Percentiles rank a stretch among this genome's conserved stretches.
phyloP scores from a whole-genome alignment of 345 rosid genomes.

The Linum lewisii region DNA sequence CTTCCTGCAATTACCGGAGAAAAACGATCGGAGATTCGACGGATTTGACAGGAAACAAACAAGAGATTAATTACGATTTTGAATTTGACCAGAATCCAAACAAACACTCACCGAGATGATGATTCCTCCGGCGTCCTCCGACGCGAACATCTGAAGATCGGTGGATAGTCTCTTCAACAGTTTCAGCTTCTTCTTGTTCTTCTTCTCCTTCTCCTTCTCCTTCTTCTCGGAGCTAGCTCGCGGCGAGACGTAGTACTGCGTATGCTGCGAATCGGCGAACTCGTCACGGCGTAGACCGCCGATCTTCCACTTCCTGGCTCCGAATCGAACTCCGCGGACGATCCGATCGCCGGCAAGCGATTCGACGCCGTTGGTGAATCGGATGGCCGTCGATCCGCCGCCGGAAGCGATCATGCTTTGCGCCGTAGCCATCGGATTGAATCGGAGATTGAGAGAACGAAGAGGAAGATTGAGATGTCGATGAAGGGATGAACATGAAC shows the following conservation, averaged over 20 bases:
- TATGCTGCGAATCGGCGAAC: not conserved
- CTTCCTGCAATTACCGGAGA: conserved; percentile 11
- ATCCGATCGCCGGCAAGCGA: not conserved
- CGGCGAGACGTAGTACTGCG: conserved; percentile 2
- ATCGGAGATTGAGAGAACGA: not conserved
- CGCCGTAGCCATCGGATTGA: not conserved
- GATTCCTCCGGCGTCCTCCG: not conserved
- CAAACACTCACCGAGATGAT: conserved; percentile 5
- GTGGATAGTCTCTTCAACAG: conserved; percentile 17
- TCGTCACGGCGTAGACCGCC: not conserved
- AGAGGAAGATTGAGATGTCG: not conserved
- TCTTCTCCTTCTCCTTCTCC: conserved; percentile 11
- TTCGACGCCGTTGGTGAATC: not conserved
- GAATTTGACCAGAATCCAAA: too few relatives aligned
- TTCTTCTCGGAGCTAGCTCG: conserved; percentile 6
- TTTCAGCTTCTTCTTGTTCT: conserved; percentile 15
- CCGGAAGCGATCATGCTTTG: not conserved
- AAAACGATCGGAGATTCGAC: not conserved
- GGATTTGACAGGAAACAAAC: not conserved
- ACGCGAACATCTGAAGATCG: conserved; percentile 9
- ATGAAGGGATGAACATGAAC: not conserved
- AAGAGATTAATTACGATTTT: not conserved
- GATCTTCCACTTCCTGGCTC: not conserved
- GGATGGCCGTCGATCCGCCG: not conserved
- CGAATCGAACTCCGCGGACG: not conserved